Evolutionary conservation across 208 protist genomes (phyloP).

Genomic region (Endotrypanum monterogeii): DNA sequence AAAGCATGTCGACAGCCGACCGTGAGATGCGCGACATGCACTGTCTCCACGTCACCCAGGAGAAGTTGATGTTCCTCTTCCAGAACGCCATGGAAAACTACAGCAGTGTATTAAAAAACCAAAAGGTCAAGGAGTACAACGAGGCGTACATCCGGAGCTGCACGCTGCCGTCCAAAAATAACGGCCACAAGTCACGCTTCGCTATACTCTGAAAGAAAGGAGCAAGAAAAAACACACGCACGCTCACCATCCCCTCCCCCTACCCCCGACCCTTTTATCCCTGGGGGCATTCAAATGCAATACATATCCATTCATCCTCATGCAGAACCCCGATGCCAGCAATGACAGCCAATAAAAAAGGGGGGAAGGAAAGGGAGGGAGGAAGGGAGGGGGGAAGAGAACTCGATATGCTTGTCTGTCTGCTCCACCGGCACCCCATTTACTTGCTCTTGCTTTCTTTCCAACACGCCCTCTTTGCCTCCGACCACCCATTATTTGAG

Average conservation of each 20-base stretch:
- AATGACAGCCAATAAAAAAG: too few species aligned
- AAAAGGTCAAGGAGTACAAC: conserved; percentile 65
- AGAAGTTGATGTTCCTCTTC: conserved; percentile 76
- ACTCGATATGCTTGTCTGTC: too few species aligned
- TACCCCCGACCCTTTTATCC: neutral
- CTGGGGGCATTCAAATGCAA: neutral
- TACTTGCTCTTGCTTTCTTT: too few species aligned
- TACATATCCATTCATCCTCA: too few species aligned
- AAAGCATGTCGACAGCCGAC: conserved; percentile 46
- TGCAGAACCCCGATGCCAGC: too few species aligned
- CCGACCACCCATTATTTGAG: too few species aligned
- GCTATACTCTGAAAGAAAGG: conserved; percentile 34
- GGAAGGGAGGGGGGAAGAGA: too few species aligned
- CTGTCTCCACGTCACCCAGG: conserved; percentile 41
- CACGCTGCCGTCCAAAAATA: conserved; percentile 10
- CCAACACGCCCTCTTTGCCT: too few species aligned
- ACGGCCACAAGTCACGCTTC: conserved; percentile 30
- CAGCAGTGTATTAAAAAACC: conserved; percentile 53
- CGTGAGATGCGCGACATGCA: conserved; percentile 64
- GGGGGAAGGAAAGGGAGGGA: too few species aligned
- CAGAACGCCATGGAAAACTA: conserved; percentile 81
- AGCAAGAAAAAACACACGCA: neutral
- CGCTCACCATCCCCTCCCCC: neutral
- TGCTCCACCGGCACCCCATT: too few species aligned
- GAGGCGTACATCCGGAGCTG: conserved; percentile 28